Percentiles rank a stretch among this genome's conserved stretches.
Evolutionary conservation across 129 eudicot species (phyloP).

Genomic region (Ambrosia trifida): DNA sequence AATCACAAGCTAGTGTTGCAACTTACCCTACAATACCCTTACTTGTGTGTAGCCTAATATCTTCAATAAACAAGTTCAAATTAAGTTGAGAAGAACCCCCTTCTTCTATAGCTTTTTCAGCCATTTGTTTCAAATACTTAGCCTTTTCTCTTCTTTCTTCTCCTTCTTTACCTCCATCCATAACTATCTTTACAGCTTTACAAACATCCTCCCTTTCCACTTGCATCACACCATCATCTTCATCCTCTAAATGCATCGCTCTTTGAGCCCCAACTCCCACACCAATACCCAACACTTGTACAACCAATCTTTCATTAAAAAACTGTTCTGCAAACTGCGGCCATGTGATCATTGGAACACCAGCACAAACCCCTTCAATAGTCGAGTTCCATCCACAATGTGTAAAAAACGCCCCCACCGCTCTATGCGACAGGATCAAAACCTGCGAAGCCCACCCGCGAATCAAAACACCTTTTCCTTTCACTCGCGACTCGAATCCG

Average conservation of each 20-base stretch:
- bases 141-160: constrained; percentile 31
- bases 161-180: constrained; percentile 34
- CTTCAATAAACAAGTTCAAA: constrained; percentile 31
- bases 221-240: constrained; percentile 17
- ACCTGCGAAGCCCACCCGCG: constrained; percentile 53
- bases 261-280: constrained; percentile 34
- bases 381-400: constrained; percentile 61
- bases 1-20: constrained; percentile 22
- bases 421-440: constrained; percentile 37
- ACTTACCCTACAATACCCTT: constrained; percentile 28
- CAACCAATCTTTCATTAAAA: constrained; percentile 35
- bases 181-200: constrained; percentile 23
- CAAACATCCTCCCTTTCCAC: constrained; percentile 36
- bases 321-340: constrained; percentile 47
- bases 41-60: constrained; percentile 26
- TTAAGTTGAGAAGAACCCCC: constrained; percentile 38
- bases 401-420: constrained; percentile 46
- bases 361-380: constrained; percentile 41
- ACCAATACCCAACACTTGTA: constrained; percentile 33
- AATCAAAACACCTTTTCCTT: constrained; percentile 38
- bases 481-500: constrained; percentile 31
- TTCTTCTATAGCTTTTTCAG: constrained; percentile 29
- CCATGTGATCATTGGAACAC: constrained; percentile 52
- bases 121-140: constrained; percentile 27
- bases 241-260: constrained; percentile 27